phyloP scores from a whole-genome alignment of 257 asterid species.

The Craterostigma plantagineum region DNA sequence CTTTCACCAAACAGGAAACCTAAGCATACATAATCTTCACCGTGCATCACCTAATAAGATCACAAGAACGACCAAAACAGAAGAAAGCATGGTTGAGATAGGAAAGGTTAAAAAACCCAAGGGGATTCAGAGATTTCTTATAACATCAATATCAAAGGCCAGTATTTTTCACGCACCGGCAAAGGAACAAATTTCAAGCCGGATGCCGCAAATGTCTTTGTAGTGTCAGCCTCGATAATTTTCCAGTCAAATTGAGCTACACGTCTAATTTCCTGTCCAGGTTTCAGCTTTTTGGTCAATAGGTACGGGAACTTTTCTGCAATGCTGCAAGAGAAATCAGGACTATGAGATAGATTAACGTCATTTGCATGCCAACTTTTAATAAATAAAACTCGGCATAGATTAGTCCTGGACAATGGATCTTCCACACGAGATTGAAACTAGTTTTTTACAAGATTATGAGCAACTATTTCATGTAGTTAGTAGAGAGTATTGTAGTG shows the following conservation, averaged over 20 bases:
- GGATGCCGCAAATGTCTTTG: constrained; percentile 69
- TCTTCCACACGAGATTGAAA: no score
- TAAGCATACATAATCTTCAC: constrained; percentile 81
- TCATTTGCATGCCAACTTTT: no score
- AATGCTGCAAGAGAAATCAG: constrained; percentile 37
- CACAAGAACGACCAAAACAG: constrained; percentile 2
- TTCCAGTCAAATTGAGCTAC: constrained; percentile 93
- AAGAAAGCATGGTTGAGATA: neutral
- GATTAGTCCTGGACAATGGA: neutral
- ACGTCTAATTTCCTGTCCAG: constrained; percentile 86
- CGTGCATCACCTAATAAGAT: constrained; percentile 83
- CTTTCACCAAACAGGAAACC: constrained; percentile 84
- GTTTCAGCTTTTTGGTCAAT: constrained; percentile 58
- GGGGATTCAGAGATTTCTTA: constrained; percentile 7
- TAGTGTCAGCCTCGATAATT: constrained; percentile 48
- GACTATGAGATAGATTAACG: no score
- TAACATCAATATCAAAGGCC: no score
- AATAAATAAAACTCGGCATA: neutral
- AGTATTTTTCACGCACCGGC: constrained; percentile 52
- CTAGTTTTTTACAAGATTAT: no score
- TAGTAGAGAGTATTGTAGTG: no score
- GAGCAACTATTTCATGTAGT: no score
- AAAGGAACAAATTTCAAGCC: constrained; percentile 75
- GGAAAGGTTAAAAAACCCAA: neutral
- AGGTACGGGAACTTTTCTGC: constrained; percentile 71